phyloP scores from a whole-genome alignment of 176 grass and related monocot genomes.

The Zea luxurians region DNA sequence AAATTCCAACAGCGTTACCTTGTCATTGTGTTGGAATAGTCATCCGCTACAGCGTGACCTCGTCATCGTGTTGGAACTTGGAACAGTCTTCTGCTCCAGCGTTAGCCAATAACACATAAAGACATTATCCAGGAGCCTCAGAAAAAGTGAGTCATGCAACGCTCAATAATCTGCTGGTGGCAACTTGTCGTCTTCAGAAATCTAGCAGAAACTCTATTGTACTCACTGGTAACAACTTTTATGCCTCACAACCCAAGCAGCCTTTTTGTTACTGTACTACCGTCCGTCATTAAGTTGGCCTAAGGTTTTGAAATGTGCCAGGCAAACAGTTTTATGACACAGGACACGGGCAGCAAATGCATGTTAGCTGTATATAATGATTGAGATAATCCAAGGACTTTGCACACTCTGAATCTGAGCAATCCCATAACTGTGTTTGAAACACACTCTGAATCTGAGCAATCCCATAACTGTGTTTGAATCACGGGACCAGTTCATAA shows the following conservation, averaged over 20 bases:
- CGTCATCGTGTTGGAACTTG: not conserved
- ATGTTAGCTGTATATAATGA: conserved; percentile 30
- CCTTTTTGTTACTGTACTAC: conserved; percentile 14
- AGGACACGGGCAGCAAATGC: conserved; percentile 10
- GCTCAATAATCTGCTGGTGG: conserved; percentile 27
- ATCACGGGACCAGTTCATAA: conserved; percentile 35
- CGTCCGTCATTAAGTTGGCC: not conserved
- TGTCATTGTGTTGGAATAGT: conserved; percentile 16
- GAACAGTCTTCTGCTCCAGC: not conserved
- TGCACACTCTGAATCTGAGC: conserved; percentile 11
- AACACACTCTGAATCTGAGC: not conserved
- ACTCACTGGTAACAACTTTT: not conserved
- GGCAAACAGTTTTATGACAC: conserved; percentile 10
- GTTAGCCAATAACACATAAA: not conserved
- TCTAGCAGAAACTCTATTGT: not conserved
- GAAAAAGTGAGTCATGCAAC: conserved; percentile 11
- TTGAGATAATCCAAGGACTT: conserved; percentile 31
- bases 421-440: conserved; percentile 3
- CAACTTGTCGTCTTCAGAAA: conserved; percentile 11
- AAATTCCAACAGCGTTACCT: not conserved
- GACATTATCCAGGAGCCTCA: not conserved
- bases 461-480: conserved; percentile 4
- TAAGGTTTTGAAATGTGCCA: conserved; percentile 26
- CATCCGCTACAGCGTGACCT: not conserved
- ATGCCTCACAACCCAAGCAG: not conserved